Evolutionary conservation across 2,329 filamentous ascomycete species (phyloP), one percentile per base, ranked within the genome.

Genomic region (Corinectria fuckeliana): DNA sequence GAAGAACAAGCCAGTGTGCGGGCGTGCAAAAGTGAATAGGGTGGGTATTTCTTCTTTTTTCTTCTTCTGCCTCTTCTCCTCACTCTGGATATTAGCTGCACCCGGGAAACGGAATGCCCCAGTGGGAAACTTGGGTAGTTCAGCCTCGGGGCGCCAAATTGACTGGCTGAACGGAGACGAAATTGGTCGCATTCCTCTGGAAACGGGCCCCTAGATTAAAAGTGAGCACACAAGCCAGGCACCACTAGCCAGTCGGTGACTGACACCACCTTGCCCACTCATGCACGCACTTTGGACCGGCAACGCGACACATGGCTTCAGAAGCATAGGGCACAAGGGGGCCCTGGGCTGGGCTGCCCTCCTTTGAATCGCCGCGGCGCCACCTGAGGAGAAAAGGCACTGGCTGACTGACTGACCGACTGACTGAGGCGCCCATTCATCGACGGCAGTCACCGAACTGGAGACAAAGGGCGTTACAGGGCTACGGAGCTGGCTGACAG

Each of bases 161-260:
- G 50, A 55, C 44, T 52, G 58, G 66, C 64, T 63, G 56, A 47
- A 58, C 48, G 64, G 36, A 58, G 38, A 47, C 52, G 53, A 70
- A 67, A 67, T 68, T 65, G 61, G 59, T 56, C 38, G 56, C 63
- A 70, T 70, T 70, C 66, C 68, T 70, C 65, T 68, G 63, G 66
- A 67, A 67, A 70, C 68, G 49, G 51, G 36, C 50, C 47, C 41
- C 47, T 41, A 58, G 55, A 52, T 51, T 52, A 58, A 48, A 58
- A 48, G 26, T 47, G 36, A 50, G 54, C 45, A 56, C 54, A 56
- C 38, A 44, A 25, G 45, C 36, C 18, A 48, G 36, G 48, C 34
- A 30, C 23, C 30, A 36, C 32, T 36, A n/a, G n/a, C 54, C 38
- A 54, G 26, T 16, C 23, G 23, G n/a, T n/a, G 14, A 51, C 34